These are phyloP conservation scores for Acacia acuminata DNA, from an alignment of 306 rosid species.

Conservation along the genomic window DNA sequence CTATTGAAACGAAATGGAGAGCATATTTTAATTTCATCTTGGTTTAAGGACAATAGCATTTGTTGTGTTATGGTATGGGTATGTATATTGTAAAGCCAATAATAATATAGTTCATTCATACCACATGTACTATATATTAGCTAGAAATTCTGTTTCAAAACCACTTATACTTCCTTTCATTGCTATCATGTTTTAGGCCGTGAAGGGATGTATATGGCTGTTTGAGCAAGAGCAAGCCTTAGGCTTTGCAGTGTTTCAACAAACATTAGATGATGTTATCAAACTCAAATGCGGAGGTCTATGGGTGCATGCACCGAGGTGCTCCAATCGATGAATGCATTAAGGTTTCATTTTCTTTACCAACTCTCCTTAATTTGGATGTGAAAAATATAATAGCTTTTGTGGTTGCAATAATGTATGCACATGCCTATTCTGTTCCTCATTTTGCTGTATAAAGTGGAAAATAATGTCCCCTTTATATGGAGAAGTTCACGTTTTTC, in stretches of 20 bases:
- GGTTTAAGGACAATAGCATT: neutral
- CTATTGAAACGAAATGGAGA: neutral
- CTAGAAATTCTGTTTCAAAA: conserved; percentile 20
- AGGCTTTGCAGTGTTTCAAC: conserved; percentile 98
- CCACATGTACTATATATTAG: neutral
- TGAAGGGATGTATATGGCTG: conserved; percentile 86
- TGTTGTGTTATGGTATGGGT: conserved; percentile 1
- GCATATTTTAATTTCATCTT: neutral
- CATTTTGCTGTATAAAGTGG: neutral
- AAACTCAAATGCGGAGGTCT: conserved; percentile 95
- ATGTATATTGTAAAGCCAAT: neutral
- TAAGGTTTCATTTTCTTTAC: conserved; percentile 57
- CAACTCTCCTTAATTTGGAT: conserved; percentile 18
- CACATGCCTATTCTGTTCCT: neutral
- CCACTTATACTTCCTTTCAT: conserved; percentile 5
- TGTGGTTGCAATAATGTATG: neutral
- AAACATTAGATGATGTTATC: conserved; percentile 90
- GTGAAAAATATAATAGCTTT: conserved; percentile 20
- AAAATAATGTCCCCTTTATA: conserved; percentile 9
- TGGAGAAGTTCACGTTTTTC: neutral
- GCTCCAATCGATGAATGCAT: conserved; percentile 97
- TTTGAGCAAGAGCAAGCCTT: conserved; percentile 98
- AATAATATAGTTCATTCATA: conserved; percentile 1
- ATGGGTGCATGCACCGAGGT: conserved; percentile 96
- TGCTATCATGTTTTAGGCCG: conserved; percentile 59